These are phyloP conservation scores for Verticillium klebahnii DNA, from an alignment of 2,329 filamentous ascomycete genomes.

Conservation along the genomic window DNA sequence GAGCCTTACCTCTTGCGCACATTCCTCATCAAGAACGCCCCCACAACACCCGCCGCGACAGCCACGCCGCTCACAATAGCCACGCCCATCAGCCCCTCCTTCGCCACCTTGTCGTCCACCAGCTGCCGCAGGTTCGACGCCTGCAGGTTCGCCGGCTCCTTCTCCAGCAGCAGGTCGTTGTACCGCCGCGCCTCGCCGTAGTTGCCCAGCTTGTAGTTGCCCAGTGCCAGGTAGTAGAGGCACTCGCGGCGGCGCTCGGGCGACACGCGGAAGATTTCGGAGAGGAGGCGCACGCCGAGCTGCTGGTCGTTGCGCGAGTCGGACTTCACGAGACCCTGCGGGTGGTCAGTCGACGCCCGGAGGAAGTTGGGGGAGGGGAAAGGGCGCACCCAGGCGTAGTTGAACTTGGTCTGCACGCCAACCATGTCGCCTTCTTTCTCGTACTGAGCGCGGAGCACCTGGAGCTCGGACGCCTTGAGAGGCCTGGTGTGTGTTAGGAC, in stretches of 20 bases:
- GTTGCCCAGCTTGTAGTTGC: constrained; percentile 97
- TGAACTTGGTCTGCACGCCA: constrained; percentile 97
- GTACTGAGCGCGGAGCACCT: constrained; percentile 89
- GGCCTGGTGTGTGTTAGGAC: constrained; percentile 49
- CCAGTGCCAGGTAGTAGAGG: constrained; percentile 94
- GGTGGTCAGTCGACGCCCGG: background rate
- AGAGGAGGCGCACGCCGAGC: constrained; percentile 86
- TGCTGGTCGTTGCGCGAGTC: constrained; percentile 80
- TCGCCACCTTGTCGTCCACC: constrained; percentile 95
- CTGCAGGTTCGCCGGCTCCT: constrained; percentile 89
- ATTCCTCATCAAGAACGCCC: constrained; percentile 78
- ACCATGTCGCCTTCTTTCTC: constrained; percentile 98
- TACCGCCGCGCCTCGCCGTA: constrained; percentile 92
- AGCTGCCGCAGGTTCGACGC: constrained; percentile 78
- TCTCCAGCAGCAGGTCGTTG: constrained; percentile 86
- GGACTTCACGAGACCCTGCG: constrained; percentile 91
- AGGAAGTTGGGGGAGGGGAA: background rate
- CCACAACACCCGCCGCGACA: constrained; percentile 88
- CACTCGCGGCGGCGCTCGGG: constrained; percentile 95
- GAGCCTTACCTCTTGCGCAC: constrained; percentile 50
- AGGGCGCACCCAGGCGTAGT: constrained; percentile 86
- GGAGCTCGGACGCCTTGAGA: constrained; percentile 84
- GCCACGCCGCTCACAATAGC: constrained; percentile 93
- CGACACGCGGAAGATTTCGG: constrained; percentile 91
- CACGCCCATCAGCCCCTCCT: constrained; percentile 88